Percentiles rank a stretch among this genome's conserved stretches.
Evolutionary conservation across 2,329 filamentous ascomycete species (phyloP).

Genomic region (Neoarthrinium moseri): DNA sequence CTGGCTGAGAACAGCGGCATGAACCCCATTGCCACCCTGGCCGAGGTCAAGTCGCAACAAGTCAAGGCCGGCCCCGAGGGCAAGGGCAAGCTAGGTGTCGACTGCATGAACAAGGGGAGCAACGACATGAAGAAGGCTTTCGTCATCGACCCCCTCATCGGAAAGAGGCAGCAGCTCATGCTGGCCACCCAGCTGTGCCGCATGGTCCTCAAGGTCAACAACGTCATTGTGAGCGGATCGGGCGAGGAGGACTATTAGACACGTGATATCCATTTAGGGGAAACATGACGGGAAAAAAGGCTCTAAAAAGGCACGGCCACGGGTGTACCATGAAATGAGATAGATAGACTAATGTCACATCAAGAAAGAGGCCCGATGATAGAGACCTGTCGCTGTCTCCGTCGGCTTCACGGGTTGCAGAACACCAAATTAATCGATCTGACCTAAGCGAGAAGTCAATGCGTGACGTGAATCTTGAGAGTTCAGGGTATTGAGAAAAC

Average conservation of each 20-base stretch:
- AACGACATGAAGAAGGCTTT: slow-evolving; percentile 99
- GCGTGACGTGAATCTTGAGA: too few relatives aligned
- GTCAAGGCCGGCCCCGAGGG: slow-evolving; percentile 63
- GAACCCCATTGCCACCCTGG: slow-evolving; percentile 92
- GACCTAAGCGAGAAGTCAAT: too few relatives aligned
- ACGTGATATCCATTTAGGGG: neutral
- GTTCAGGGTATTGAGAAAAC: too few relatives aligned
- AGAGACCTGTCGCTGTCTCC: too few relatives aligned
- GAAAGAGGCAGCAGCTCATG: slow-evolving; percentile 95
- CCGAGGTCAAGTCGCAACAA: slow-evolving; percentile 93
- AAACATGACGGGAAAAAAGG: neutral
- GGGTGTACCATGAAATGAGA: neutral
- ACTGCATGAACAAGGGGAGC: slow-evolving; percentile 94
- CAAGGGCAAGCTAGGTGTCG: slow-evolving; percentile 76
- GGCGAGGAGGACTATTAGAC: slow-evolving; percentile 83
- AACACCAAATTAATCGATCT: too few relatives aligned
- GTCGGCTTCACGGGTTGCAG: too few relatives aligned
- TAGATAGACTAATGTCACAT: slow-evolving; percentile 10
- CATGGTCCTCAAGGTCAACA: slow-evolving; percentile 97
- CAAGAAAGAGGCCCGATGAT: too few relatives aligned
- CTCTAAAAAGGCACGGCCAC: slow-evolving; percentile 1
- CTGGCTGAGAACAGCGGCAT: slow-evolving; percentile 96
- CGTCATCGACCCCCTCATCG: slow-evolving; percentile 96
- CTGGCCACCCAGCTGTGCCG: slow-evolving; percentile 95
- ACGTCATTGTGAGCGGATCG: slow-evolving; percentile 86